Percentiles rank a stretch among this genome's conserved stretches.
phyloP scores from a whole-genome alignment of 2,329 filamentous ascomycete genomes.

The Bipolaris oryzae region DNA sequence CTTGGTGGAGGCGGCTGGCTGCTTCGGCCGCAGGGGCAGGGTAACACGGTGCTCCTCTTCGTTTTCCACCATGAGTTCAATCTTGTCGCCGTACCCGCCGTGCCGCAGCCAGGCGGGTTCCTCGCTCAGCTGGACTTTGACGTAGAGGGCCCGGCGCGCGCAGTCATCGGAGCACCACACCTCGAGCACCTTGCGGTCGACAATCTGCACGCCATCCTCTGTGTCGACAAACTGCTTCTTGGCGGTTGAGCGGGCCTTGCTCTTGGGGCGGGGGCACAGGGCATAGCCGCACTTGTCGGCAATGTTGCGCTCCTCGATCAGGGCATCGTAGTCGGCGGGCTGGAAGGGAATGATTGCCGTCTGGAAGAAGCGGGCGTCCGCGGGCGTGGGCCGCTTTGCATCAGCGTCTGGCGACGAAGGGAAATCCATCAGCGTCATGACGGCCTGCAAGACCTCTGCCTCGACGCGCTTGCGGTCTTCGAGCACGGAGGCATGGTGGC shows the following conservation, averaged over 20 bases:
- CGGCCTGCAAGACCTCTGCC: constrained; percentile 71
- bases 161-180: constrained; percentile 87
- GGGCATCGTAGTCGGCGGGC: constrained; percentile 84
- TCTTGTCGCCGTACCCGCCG: constrained; percentile 50
- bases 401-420: constrained; percentile 60
- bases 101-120: constrained; percentile 84
- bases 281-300: constrained; percentile 82
- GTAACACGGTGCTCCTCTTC: constrained; percentile 32
- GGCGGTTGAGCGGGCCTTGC: constrained; percentile 56
- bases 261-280: constrained; percentile 72
- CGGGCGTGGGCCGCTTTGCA: constrained; percentile 58
- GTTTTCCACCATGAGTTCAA: constrained; percentile 51
- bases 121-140: constrained; percentile 86
- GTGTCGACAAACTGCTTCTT: constrained; percentile 71
- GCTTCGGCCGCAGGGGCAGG: constrained; percentile 40
- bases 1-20: constrained; percentile 11
- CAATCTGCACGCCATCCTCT: constrained; percentile 64
- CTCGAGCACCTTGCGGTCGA: constrained; percentile 74
- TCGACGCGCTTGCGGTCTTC: constrained; percentile 83
- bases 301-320: constrained; percentile 88
- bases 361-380: constrained; percentile 71
- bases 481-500: constrained; percentile 81
- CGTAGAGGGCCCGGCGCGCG: constrained; percentile 77
- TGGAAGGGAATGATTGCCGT: constrained; percentile 74
- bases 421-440: constrained; percentile 72